Conservation (phyloP, 176 grass and related monocot species). For the Hyparrhenia diplandra region DNA sequence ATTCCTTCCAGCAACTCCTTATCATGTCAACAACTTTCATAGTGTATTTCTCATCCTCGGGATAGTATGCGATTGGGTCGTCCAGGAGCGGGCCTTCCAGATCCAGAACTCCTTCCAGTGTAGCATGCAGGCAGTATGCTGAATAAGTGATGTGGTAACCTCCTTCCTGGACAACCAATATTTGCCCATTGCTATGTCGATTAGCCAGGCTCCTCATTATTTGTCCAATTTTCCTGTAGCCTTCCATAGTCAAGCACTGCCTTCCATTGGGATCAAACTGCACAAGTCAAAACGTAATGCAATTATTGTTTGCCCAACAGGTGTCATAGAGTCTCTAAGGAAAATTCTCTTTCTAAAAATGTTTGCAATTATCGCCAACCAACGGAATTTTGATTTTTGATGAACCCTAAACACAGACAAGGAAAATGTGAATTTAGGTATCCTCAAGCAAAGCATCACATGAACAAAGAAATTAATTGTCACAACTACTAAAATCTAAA, state of each 20-base stretch:
- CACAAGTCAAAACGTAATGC: constrained; percentile 11
- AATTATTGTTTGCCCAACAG: not conserved
- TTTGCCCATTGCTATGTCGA: constrained; percentile 32
- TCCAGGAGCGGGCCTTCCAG: constrained; percentile 47
- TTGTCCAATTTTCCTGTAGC: constrained; percentile 62
- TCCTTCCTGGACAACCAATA: constrained; percentile 86
- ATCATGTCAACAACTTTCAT: constrained; percentile 56
- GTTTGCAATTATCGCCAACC: not conserved
- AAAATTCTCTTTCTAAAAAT: not conserved
- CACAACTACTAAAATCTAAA: not conserved
- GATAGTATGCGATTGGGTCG: constrained; percentile 83
- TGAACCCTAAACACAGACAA: not conserved
- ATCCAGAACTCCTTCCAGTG: constrained; percentile 73
- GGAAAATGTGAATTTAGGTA: not conserved
- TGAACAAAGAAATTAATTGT: not conserved
- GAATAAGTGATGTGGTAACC: constrained; percentile 86
- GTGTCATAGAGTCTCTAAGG: not conserved
- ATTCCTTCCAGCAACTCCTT: constrained; percentile 69
- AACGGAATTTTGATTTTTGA: not conserved
- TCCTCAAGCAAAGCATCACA: not conserved
- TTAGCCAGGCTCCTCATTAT: constrained; percentile 55
- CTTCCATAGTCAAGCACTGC: constrained; percentile 85
- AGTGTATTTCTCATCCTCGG: constrained; percentile 60
- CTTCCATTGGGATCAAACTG: constrained; percentile 80
- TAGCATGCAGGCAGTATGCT: constrained; percentile 85